Evolutionary conservation across 2,329 filamentous ascomycete species (phyloP), one percentile per base, ranked within the genome.

Genomic region (Fusarium napiforme): DNA sequence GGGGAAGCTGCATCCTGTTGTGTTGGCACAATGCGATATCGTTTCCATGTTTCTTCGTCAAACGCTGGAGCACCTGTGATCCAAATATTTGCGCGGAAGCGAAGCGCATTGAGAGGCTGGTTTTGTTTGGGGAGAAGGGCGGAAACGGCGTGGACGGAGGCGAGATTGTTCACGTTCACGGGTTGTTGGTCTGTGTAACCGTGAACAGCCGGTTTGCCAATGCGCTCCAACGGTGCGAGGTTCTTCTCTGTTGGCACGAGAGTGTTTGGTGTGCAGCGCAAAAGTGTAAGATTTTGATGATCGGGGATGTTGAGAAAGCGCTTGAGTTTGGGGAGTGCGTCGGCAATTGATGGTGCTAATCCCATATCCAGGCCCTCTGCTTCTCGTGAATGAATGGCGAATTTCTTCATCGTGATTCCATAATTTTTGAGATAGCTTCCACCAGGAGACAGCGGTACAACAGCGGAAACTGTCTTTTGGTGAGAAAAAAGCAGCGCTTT

Each of bases 161-260:
- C 70, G 5, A 74, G 7, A 19, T 26, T 74, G 40, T 74, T 74
- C 19, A 74, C 64, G 4, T 74, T 74, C 36, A 74, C 58, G 3
- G 72, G 72, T 15, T 74, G 72, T 6, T 74, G 72, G n/a, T 74
- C 72, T 12, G 72, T 74, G 45, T 75, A 74, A 5, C 72, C 72
- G 23, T 74, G 72, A 9, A 74, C 37, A 18, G 72, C 64, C 4
- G 72, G 72, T 4, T 40, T 49, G 5, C 72, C 72, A 5, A 74
- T 73, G 9, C 67, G n/a, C 4, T 75, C 36, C 2, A 74, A 42
- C 0, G 72, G 65, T 14, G 72, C 72, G 7, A 74, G 65, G 5
- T 74, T 74, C 9, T 52, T 70, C 7, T 64, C 67, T 2, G 72
- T 74, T 4, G 59, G 57, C 7, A 69, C 63, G 12, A 74, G 57